Percentiles rank a stretch among this genome's conserved stretches.
phyloP scores from a whole-genome alignment of 2,329 filamentous ascomycete species.

The Aspergillus cejpii region DNA sequence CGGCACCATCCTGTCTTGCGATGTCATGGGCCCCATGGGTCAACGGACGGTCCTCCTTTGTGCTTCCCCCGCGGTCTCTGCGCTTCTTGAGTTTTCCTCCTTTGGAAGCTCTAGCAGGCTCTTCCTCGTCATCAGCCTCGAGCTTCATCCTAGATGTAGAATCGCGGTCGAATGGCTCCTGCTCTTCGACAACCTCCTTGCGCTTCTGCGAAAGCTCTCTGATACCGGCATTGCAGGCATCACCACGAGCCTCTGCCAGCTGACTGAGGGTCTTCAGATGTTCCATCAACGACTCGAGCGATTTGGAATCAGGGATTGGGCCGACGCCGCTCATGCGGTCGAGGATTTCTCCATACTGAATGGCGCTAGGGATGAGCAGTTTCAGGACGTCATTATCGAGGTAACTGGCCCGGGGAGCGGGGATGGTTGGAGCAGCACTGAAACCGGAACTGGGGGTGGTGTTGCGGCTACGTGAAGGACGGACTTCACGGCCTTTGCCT shows the following conservation, averaged over 20 bases:
- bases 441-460: constrained; percentile 55
- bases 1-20: constrained; percentile 58
- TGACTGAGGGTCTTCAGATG: constrained; percentile 53
- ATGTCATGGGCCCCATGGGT: constrained; percentile 58
- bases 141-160: constrained; percentile 41
- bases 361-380: constrained; percentile 43
- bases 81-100: constrained; percentile 68
- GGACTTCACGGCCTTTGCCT: constrained; percentile 48
- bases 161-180: constrained; percentile 44
- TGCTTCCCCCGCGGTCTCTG: constrained; percentile 57
- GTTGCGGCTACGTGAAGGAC: constrained; percentile 55
- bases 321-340: constrained; percentile 48
- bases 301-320: constrained; percentile 44
- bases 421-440: constrained; percentile 40
- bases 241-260: constrained; percentile 51
- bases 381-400: constrained; percentile 49
- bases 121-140: constrained; percentile 39
- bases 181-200: constrained; percentile 51
- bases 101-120: constrained; percentile 45
- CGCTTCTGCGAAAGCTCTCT: constrained; percentile 52
- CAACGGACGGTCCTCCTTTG: constrained; percentile 55
- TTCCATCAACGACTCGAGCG: constrained; percentile 46
- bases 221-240: constrained; percentile 55
- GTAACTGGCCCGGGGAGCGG: constrained; percentile 43
- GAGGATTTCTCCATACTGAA: constrained; percentile 53